These are phyloP conservation scores for Apium graveolens DNA, from an alignment of 129 eudicot species.

Conservation along the genomic window DNA sequence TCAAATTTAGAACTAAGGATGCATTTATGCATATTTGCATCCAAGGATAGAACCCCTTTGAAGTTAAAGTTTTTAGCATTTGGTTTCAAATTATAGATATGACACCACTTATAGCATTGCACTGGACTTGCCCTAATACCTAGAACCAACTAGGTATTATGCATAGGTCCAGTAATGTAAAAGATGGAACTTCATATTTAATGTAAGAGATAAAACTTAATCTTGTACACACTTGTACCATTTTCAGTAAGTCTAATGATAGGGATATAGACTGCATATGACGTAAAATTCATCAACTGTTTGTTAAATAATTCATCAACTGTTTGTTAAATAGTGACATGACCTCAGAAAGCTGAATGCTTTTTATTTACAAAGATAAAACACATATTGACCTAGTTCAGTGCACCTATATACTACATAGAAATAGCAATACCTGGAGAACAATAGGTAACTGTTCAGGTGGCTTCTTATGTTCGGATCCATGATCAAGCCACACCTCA, in stretches of 20 bases:
- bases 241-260: neutral
- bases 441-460: constrained; percentile 99
- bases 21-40: too few relatives aligned
- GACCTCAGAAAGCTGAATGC: neutral
- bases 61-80: too few relatives aligned
- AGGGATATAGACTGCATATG: neutral
- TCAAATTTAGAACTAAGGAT: too few relatives aligned
- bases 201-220: neutral
- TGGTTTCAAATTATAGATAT: too few relatives aligned
- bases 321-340: neutral
- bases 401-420: neutral
- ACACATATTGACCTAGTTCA: neutral
- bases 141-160: neutral
- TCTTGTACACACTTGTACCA: neutral
- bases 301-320: too few relatives aligned
- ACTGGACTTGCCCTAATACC: too few relatives aligned
- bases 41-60: too few relatives aligned
- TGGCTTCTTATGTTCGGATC: constrained; percentile 88
- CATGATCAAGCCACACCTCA: constrained; percentile 98
- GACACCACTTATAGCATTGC: too few relatives aligned
- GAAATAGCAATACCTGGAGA: constrained; percentile 62
- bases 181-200: too few relatives aligned
- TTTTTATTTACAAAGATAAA: neutral
- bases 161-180: too few relatives aligned
- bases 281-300: neutral